Conservation (phyloP, 2,329 filamentous ascomycete species). For the Arthrobotrys musiformis region DNA sequence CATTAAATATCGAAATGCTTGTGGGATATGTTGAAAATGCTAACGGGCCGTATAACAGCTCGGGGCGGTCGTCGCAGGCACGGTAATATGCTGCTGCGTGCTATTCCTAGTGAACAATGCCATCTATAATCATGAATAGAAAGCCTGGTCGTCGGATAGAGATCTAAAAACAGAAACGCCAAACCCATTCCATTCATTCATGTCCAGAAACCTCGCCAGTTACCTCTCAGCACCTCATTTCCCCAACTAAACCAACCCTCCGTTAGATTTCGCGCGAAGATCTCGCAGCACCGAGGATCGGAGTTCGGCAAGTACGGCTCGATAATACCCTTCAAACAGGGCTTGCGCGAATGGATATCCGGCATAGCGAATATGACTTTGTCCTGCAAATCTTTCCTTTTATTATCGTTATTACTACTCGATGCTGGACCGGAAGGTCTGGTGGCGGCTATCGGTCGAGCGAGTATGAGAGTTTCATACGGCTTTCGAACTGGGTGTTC, state of each 20-base stretch:
- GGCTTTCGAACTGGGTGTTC: slow-evolving; percentile 76
- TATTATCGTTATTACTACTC: slow-evolving; percentile 55
- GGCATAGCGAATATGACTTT: slow-evolving; percentile 76
- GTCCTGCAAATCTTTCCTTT: slow-evolving; percentile 62
- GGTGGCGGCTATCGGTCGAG: slow-evolving; percentile 57
- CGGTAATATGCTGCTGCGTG: slow-evolving; percentile 47
- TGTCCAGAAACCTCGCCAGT: slow-evolving; percentile 69
- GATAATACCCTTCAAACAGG: slow-evolving; percentile 72
- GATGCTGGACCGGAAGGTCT: slow-evolving; percentile 50
- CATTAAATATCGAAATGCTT: neutral
- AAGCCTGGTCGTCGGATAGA: neutral
- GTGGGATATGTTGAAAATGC: neutral
- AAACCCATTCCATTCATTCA: slow-evolving; percentile 58
- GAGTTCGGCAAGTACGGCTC: slow-evolving; percentile 62
- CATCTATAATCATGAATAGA: slow-evolving; percentile 2
- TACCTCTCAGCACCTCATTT: slow-evolving; percentile 77
- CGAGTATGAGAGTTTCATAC: slow-evolving; percentile 77
- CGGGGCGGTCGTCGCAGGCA: slow-evolving; percentile 27
- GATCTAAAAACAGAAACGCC: neutral
- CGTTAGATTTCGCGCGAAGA: slow-evolving; percentile 80
- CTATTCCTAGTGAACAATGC: slow-evolving; percentile 51
- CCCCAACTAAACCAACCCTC: slow-evolving; percentile 84
- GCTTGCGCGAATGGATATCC: slow-evolving; percentile 82
- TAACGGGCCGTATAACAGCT: slow-evolving; percentile 26
- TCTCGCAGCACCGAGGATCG: slow-evolving; percentile 73